Percentiles rank a stretch among this genome's conserved stretches.
Evolutionary conservation across 169 alveolate genomes (phyloP).

Genomic region (Eimeria acervulina): DNA sequence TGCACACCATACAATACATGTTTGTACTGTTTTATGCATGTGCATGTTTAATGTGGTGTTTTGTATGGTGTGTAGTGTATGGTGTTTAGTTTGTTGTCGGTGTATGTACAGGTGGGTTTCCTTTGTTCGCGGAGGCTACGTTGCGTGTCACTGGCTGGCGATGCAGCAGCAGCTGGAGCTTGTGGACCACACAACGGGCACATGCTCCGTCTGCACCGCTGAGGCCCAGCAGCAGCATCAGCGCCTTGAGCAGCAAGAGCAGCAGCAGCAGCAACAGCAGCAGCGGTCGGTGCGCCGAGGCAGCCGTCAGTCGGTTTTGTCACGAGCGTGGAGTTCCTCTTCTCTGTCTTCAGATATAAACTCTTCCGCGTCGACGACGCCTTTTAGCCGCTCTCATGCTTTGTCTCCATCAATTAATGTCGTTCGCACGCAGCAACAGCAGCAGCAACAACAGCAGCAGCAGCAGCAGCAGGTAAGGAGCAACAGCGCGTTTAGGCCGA

Average conservation of each 20-base stretch:
- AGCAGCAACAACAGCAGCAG: slow-evolving; percentile 38
- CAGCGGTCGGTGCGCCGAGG: background rate
- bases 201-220: slow-evolving; percentile 59
- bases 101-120: slow-evolving; percentile 83
- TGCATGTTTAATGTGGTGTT: background rate
- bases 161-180: slow-evolving; percentile 80
- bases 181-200: slow-evolving; percentile 64
- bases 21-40: background rate
- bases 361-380: slow-evolving; percentile 16
- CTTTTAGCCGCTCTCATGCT: background rate
- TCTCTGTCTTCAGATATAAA: background rate
- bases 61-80: background rate
- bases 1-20: too few species aligned
- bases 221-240: slow-evolving; percentile 23
- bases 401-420: background rate
- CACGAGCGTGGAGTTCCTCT: slow-evolving; percentile 37
- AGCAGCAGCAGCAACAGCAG: slow-evolving; percentile 16
- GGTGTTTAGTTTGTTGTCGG: slow-evolving; percentile 29
- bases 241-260: slow-evolving; percentile 5
- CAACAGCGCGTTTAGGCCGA: slow-evolving; percentile 44
- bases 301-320: slow-evolving; percentile 51
- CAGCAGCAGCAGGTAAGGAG: slow-evolving; percentile 15
- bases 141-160: slow-evolving; percentile 85
- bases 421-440: slow-evolving; percentile 25
- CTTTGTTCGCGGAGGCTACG: slow-evolving; percentile 87